phyloP scores from a whole-genome alignment of 352 stramenopile genomes.

The Peronospora farinosa region DNA sequence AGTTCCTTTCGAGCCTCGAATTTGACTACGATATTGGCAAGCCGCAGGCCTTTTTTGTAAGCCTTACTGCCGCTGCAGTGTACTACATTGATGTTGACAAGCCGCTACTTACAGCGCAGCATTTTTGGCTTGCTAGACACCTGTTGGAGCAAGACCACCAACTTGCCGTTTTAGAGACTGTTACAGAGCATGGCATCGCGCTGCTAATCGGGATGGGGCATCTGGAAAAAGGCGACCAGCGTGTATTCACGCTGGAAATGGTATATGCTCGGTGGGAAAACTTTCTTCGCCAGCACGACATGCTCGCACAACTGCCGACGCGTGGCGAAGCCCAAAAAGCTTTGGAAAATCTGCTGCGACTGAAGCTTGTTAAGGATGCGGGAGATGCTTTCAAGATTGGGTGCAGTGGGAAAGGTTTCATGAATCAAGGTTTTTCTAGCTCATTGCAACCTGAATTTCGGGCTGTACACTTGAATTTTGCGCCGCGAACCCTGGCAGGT shows the following conservation, averaged over 20 bases:
- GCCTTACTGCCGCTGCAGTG: constrained; percentile 43
- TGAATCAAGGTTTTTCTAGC: constrained; percentile 23
- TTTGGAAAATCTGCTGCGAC: constrained; percentile 59
- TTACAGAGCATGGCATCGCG: constrained; percentile 62
- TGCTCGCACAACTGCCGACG: constrained; percentile 54
- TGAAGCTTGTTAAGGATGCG: constrained; percentile 71
- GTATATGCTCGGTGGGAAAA: constrained; percentile 72
- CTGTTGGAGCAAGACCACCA: constrained; percentile 68
- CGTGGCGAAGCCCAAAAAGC: constrained; percentile 66
- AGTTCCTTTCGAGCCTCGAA: constrained; percentile 49
- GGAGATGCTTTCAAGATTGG: constrained; percentile 70
- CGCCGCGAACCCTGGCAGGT: constrained; percentile 56
- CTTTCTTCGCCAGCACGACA: constrained; percentile 75
- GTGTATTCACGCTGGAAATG: constrained; percentile 79
- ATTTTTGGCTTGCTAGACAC: constrained; percentile 50
- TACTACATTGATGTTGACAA: constrained; percentile 36
- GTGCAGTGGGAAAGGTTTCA: constrained; percentile 19
- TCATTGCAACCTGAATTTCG: constrained; percentile 71
- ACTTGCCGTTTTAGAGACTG: constrained; percentile 58
- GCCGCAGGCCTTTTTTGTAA: constrained; percentile 58
- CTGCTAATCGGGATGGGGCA: constrained; percentile 76
- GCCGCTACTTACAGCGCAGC: constrained; percentile 34
- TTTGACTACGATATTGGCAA: constrained; percentile 78
- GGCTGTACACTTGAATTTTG: constrained; percentile 67
- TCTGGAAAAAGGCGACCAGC: constrained; percentile 56